These are phyloP conservation scores for Fomitopsis pulvina DNA, from an alignment of 768 basidiomycete genomes.

Conservation along the genomic window DNA sequence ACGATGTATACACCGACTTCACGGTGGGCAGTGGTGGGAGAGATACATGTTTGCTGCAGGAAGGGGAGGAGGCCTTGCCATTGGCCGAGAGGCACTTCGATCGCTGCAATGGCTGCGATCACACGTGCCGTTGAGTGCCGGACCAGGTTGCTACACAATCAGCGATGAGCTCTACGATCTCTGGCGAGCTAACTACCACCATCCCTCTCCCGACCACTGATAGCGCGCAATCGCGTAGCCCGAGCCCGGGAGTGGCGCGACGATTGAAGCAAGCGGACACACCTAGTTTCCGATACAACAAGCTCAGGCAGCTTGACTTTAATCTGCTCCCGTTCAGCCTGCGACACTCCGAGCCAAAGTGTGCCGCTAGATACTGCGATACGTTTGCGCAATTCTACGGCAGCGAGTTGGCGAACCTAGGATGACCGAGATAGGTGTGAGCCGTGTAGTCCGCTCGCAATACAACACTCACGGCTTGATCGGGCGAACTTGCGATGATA, in stretches of 20 bases:
- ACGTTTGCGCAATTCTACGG: constrained; percentile 94
- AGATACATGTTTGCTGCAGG: constrained; percentile 71
- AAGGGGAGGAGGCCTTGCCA: constrained; percentile 90
- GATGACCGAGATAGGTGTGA: not conserved
- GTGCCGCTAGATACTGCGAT: constrained; percentile 72
- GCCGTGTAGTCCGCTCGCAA: not conserved
- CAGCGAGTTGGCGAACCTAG: constrained; percentile 93
- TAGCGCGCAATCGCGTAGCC: too few species aligned
- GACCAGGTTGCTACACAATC: constrained; percentile 64
- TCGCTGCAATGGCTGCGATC: constrained; percentile 84
- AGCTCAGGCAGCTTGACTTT: constrained; percentile 77
- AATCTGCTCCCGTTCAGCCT: constrained; percentile 70
- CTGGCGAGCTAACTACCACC: too few species aligned
- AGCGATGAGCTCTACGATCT: too few species aligned
- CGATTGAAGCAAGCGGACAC: constrained; percentile 21
- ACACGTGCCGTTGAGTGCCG: constrained; percentile 91
- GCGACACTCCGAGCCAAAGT: constrained; percentile 71
- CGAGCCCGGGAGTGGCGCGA: too few species aligned
- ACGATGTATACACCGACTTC: constrained; percentile 91
- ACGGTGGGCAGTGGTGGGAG: constrained; percentile 64
- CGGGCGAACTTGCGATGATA: constrained; percentile 81
- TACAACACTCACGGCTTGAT: constrained; percentile 59
- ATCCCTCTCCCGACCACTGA: too few species aligned
- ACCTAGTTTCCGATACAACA: constrained; percentile 76
- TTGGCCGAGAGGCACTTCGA: constrained; percentile 72